Conservation (phyloP, 2,329 filamentous ascomycete genomes). For the Pseudocercospora eumusae region DNA sequence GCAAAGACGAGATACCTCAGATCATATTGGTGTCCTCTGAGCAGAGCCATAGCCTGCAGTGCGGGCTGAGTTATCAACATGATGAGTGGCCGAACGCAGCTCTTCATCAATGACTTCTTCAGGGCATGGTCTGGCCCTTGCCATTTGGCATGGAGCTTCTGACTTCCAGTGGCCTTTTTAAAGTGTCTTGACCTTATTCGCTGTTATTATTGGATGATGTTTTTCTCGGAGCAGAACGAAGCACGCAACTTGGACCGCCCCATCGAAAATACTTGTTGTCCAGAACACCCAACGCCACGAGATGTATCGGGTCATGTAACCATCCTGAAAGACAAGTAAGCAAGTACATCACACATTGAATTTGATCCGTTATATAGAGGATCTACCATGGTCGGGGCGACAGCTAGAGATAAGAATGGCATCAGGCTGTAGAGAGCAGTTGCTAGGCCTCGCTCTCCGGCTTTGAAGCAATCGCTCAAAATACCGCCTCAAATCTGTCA, state of each 20-base stretch:
- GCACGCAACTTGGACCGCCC: slow-evolving; percentile 69
- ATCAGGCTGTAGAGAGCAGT: slow-evolving; percentile 37
- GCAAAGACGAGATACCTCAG: slow-evolving; percentile 34
- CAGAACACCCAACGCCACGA: slow-evolving; percentile 84
- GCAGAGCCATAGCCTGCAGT: slow-evolving; percentile 31
- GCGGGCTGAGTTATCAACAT: slow-evolving; percentile 34
- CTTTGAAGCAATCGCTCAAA: slow-evolving; percentile 35
- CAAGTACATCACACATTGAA: too few relatives aligned
- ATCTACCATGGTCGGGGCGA: slow-evolving; percentile 58
- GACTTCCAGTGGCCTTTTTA: slow-evolving; percentile 41
- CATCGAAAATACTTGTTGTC: slow-evolving; percentile 75
- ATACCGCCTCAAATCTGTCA: slow-evolving; percentile 33
- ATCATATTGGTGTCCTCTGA: slow-evolving; percentile 31
- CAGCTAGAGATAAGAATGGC: slow-evolving; percentile 35
- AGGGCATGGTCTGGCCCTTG: slow-evolving; percentile 30
- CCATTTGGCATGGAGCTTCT: slow-evolving; percentile 31
- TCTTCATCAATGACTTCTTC: slow-evolving; percentile 30
- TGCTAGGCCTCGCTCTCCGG: slow-evolving; percentile 37
- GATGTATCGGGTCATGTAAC: slow-evolving; percentile 62
- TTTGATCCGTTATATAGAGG: too few relatives aligned
- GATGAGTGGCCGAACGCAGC: slow-evolving; percentile 31
- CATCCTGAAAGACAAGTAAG: slow-evolving; percentile 39
- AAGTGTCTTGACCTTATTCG: slow-evolving; percentile 56
- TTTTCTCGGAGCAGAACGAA: slow-evolving; percentile 65
- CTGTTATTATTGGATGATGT: slow-evolving; percentile 64